Base-by-base conservation (phyloP, 306 rosid species). In the Medicago ruthenica region DNA sequence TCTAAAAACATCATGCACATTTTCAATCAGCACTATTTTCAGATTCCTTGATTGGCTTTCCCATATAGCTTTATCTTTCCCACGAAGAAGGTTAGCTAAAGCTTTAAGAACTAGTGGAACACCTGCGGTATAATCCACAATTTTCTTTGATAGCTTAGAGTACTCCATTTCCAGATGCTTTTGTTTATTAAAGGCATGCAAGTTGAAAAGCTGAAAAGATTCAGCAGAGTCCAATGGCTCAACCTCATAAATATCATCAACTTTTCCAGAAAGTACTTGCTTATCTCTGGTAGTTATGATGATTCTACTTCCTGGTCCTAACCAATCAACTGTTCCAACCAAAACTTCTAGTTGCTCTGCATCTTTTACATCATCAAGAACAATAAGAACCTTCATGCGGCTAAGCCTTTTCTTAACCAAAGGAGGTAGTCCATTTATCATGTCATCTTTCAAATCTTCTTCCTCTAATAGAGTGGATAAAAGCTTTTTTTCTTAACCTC, bases 91-190 rank as follows among this genome's bases (percentile, higher is more conserved):
- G 15, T 5, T 57, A 41, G 50, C 75, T 36, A 76, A 67, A 67
- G 69, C 80, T 67, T 67, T 42, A 41, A 76, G 55, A 42, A 77
- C 70, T 5, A 68, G 16, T 12, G 75, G 81, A 68, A 77, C 48
- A 47, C 81, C 81, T 24, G 58, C 12, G 50, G 75, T 58, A 27
- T 77, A 77, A 8, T 57, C 5, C 11, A 68, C 40, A 7, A 55
- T 15, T 48, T 12, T 67, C 69, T 10, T 42, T 12, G 61, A 67
- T 8, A 66, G 47, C 10, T 67, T 37, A 58, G 5, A 15, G 15
- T 42, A 44, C 40, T 77, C 40, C 8, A 11, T 44, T 17, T 27
- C 62, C 17, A 57, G 42, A 40, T 27, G 48, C 11, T 9, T 44
- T 8, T 67, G 69, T 8, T 51, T 51, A 16, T 31, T 57, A 8